phyloP scores from a whole-genome alignment of 495 filamentous ascomycete species.

The Penicillium angulare region DNA sequence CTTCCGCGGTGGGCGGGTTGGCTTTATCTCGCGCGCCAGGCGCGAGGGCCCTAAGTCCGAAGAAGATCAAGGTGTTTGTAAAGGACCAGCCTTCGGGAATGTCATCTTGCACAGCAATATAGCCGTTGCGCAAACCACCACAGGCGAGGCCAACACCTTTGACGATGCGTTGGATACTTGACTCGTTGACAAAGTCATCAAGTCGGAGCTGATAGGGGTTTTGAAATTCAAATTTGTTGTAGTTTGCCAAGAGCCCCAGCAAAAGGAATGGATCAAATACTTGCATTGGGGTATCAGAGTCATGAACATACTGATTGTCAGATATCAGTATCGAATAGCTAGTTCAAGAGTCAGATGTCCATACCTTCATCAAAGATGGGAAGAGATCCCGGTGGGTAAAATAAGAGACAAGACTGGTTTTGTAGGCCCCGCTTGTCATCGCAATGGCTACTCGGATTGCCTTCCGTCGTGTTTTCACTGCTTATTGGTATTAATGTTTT shows the following conservation, averaged over 20 bases:
- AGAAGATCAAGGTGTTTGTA: constrained; percentile 73
- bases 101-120: constrained; percentile 90
- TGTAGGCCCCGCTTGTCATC: constrained; percentile 87
- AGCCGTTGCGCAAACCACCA: constrained; percentile 62
- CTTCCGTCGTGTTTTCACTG: constrained; percentile 72
- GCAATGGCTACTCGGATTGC: constrained; percentile 80
- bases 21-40: constrained; percentile 58
- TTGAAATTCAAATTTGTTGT: constrained; percentile 99
- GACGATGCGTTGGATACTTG: constrained; percentile 78
- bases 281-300: constrained; percentile 60
- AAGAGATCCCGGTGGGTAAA: constrained; percentile 95
- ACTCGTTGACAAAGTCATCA: constrained; percentile 97
- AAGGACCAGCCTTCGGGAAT: constrained; percentile 88
- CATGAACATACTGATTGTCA: constrained; percentile 81
- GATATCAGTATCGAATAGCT: background rate
- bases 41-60: constrained; percentile 77
- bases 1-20: constrained; percentile 60
- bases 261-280: constrained; percentile 76
- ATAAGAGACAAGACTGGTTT: constrained; percentile 89
- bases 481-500: background rate
- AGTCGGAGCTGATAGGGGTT: constrained; percentile 93
- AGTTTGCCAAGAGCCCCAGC: constrained; percentile 88
- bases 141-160: constrained; percentile 70
- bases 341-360: constrained; percentile 2
- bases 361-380: constrained; percentile 89